Evolutionary conservation across 2,329 filamentous ascomycete genomes (phyloP).

Genomic region (Torrubiellomyces zombiae): DNA sequence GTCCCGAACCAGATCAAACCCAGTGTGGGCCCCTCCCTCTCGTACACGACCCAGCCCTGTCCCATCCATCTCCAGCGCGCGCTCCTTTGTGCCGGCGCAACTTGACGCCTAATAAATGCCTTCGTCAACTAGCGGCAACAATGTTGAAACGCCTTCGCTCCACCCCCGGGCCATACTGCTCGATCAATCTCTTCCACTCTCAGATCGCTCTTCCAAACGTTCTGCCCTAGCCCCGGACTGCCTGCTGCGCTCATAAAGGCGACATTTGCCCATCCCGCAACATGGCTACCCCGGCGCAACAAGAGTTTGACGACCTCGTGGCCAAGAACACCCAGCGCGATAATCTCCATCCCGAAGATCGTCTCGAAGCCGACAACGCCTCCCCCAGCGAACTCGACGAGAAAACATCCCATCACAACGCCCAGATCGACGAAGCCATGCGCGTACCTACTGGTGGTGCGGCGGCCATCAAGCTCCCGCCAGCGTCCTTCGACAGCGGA

Average conservation of each 20-base stretch:
- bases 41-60: too few relatives aligned
- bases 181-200: background rate
- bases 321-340: constrained; percentile 33
- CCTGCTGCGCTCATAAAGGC: constrained; percentile 2
- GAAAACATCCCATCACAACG: constrained; percentile 34
- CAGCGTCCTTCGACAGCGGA: constrained; percentile 46
- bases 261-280: constrained; percentile 12
- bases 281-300: constrained; percentile 46
- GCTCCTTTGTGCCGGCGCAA: too few relatives aligned
- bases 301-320: constrained; percentile 49
- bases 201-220: background rate
- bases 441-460: constrained; percentile 38
- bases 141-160: too few relatives aligned
- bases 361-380: constrained; percentile 29
- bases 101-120: too few relatives aligned
- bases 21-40: too few relatives aligned
- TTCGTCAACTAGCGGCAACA: too few relatives aligned
- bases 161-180: too few relatives aligned
- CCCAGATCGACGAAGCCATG: constrained; percentile 47
- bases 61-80: too few relatives aligned
- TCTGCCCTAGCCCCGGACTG: background rate
- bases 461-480: constrained; percentile 41
- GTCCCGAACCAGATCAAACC: too few relatives aligned
- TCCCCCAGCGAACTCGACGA: constrained; percentile 37
- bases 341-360: constrained; percentile 40